These are phyloP conservation scores for Tetracladium marchalianum DNA, from an alignment of 495 filamentous ascomycete species.

Conservation along the genomic window DNA sequence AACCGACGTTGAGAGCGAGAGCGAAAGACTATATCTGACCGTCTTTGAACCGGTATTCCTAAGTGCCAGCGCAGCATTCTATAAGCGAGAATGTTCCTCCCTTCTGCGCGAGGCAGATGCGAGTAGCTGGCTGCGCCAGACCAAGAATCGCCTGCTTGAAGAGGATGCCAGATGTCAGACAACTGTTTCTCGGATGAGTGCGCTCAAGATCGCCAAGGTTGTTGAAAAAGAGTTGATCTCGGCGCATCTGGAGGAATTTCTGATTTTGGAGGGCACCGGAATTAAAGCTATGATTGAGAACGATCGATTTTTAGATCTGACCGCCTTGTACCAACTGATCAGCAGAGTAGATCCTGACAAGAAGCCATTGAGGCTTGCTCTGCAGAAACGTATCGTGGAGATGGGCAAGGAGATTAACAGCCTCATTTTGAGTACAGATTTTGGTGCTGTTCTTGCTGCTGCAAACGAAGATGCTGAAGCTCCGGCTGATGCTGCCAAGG, in stretches of 20 bases:
- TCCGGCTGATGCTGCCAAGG: slow-evolving; percentile 29
- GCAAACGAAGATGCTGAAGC: slow-evolving; percentile 16
- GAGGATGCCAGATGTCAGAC: slow-evolving; percentile 74
- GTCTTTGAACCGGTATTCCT: slow-evolving; percentile 77
- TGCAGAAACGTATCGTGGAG: slow-evolving; percentile 67
- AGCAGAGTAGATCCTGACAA: slow-evolving; percentile 72
- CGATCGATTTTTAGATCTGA: slow-evolving; percentile 64
- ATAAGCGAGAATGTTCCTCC: slow-evolving; percentile 58
- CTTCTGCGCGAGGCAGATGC: slow-evolving; percentile 72
- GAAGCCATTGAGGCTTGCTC: slow-evolving; percentile 51
- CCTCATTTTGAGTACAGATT: slow-evolving; percentile 29
- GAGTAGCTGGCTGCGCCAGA: slow-evolving; percentile 72
- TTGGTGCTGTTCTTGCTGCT: slow-evolving; percentile 14
- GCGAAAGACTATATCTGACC: slow-evolving; percentile 73
- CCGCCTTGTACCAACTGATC: slow-evolving; percentile 68
- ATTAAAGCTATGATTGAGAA: slow-evolving; percentile 88
- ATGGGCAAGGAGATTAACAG: slow-evolving; percentile 76
- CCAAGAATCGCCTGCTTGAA: slow-evolving; percentile 61
- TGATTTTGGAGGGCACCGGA: slow-evolving; percentile 75
- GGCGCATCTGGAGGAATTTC: slow-evolving; percentile 67
- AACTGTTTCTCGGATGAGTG: slow-evolving; percentile 60
- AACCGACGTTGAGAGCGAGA: slow-evolving; percentile 58
- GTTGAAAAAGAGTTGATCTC: slow-evolving; percentile 73
- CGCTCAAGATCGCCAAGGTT: slow-evolving; percentile 62
- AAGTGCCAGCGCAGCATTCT: slow-evolving; percentile 59